Evolutionary conservation across 164 flowering plant genomes (phyloP).

Genomic region (Tinospora cordifolia): DNA sequence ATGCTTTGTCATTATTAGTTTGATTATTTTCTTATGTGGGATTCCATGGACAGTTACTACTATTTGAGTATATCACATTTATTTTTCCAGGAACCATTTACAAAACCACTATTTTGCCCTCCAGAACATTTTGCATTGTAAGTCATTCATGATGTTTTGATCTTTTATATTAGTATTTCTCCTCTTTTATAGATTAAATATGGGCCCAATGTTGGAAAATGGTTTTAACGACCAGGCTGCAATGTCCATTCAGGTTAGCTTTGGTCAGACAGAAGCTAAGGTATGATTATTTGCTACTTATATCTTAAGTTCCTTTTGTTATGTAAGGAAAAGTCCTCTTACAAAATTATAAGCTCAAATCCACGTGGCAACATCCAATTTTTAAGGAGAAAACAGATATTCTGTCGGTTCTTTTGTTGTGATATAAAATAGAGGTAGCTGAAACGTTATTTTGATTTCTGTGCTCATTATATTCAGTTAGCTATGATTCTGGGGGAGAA

Average conservation of each 20-base stretch:
- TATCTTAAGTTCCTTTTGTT: background rate
- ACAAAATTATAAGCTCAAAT: background rate
- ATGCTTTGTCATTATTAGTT: background rate
- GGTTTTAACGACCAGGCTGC: background rate
- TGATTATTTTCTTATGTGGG: conserved; percentile 1
- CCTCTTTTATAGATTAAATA: background rate
- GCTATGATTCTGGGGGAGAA: background rate
- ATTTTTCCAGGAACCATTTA: conserved; percentile 78
- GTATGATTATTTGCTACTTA: conserved; percentile 31
- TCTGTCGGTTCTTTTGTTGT: too few relatives aligned
- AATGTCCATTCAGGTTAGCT: conserved; percentile 62
- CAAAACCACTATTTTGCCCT: conserved; percentile 80
- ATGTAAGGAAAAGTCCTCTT: background rate
- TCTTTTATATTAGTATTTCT: background rate
- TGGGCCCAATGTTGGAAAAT: too few relatives aligned
- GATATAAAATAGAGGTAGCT: too few relatives aligned
- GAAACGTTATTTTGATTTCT: too few relatives aligned
- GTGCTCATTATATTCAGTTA: background rate
- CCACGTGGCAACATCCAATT: background rate
- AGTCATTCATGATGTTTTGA: conserved; percentile 18
- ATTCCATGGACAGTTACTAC: conserved; percentile 1
- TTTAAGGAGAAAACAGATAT: background rate
- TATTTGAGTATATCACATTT: conserved; percentile 11
- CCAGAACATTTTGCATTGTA: conserved; percentile 90
- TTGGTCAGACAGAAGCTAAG: conserved; percentile 94